Conservation (phyloP, 106 monocot species). For the Ottelia alismoides region DNA sequence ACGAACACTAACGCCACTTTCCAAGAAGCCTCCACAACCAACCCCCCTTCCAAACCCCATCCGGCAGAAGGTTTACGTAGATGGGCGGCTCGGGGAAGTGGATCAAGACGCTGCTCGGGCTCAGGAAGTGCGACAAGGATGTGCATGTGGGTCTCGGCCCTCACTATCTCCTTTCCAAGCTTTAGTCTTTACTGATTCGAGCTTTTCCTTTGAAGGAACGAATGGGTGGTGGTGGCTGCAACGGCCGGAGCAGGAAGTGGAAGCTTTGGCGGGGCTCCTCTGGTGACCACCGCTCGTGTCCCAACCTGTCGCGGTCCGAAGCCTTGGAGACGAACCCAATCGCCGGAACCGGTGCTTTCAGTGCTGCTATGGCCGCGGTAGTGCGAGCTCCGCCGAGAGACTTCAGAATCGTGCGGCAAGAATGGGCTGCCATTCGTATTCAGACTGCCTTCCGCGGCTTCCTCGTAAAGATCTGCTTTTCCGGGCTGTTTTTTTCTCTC, state of each 20-base stretch:
- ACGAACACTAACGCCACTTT: no score
- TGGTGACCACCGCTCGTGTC: no score
- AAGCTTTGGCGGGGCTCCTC: conserved; percentile 22
- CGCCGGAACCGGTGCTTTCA: conserved; percentile 5
- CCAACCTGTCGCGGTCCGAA: no score
- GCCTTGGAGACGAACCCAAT: conserved; percentile 5
- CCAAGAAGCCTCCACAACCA: no score
- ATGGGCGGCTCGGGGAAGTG: conserved; percentile 73
- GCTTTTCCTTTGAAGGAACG: not conserved
- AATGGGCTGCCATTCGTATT: conserved; percentile 24
- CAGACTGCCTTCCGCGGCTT: conserved; percentile 24
- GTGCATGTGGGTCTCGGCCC: conserved; percentile 20
- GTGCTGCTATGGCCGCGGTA: conserved; percentile 15
- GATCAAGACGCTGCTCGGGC: conserved; percentile 48
- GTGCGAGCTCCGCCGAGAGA: conserved; percentile 16
- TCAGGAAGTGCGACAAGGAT: conserved; percentile 47
- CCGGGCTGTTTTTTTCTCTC: no score
- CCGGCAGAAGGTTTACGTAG: no score
- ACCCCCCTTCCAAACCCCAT: no score
- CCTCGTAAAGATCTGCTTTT: conserved; percentile 4
- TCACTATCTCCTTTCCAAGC: not conserved
- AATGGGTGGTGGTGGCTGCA: no score
- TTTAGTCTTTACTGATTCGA: not conserved
- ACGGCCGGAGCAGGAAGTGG: conserved; percentile 11
- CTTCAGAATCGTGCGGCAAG: conserved; percentile 13